Evolutionary conservation across 176 grass and related monocot genomes (phyloP), one percentile per base, ranked within the genome.

Genomic region (Urochloa ruziziensis): DNA sequence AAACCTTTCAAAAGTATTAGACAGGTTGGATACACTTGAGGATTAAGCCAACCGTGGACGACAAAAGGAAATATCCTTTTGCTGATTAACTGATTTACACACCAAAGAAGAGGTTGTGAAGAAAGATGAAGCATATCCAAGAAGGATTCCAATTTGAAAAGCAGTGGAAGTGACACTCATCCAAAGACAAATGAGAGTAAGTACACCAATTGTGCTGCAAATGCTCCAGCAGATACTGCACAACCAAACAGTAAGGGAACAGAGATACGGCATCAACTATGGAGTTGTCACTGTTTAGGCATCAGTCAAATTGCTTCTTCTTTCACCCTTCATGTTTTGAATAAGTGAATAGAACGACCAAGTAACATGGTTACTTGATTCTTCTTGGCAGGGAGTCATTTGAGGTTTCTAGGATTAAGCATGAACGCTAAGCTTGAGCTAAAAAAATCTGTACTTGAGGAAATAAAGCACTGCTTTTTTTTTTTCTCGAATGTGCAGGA

Each of bases 11-110:
- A 75, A 67, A n/a, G 74, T 91, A 40, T 80, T 91, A 68, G 84
- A 86, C 11, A 92, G 90, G 79, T 86, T 98, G 66, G 91, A 93
- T 91, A 78, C 82, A 63, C 69, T 95, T 29, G 92, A 98, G 82
- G 86, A 65, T 98, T 54, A 91, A 98, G 64, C 89, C 86, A 73
- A 91, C 93, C 77, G 74, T 87, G 1, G 75, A 73, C 68, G 86
- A 84, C 16, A 98, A 94, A 88, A 84, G 14, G 72, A 93, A 88
- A 91, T 62, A 27, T 51, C 21, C 78, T 25, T 42, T 58, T 32
- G 70, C 81, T 56, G 35, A n/a, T n/a, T n/a, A n/a, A n/a, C n/a
- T n/a, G n/a, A 64, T 84, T 37, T 24, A 37, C 43, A 18, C 23
- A 70, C 28, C 19, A 70, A 81, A 35, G 78, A 70, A 43, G 82